Conservation (phyloP, 768 basidiomycete genomes). For the Macrolepiota albuminosa region DNA sequence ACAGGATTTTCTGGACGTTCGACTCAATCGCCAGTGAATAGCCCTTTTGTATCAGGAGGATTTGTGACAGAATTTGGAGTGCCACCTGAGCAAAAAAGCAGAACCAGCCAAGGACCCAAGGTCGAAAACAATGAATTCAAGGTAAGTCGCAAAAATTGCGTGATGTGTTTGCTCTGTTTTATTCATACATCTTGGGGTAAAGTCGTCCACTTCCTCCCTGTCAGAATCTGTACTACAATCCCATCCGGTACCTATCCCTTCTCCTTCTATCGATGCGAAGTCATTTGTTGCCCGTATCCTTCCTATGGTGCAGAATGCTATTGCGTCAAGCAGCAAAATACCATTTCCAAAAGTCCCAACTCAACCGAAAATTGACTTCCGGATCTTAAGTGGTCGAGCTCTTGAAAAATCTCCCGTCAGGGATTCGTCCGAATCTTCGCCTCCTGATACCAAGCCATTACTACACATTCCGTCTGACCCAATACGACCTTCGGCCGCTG, state of each 20-base stretch:
- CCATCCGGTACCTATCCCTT: neutral
- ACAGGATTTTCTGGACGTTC: neutral
- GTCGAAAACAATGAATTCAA: neutral
- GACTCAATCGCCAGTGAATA: conserved; percentile 22
- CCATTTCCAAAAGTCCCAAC: conserved; percentile 12
- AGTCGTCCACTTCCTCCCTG: neutral
- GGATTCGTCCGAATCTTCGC: conserved; percentile 16
- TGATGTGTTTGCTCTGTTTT: neutral
- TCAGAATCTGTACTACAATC: neutral
- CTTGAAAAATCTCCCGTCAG: conserved; percentile 16
- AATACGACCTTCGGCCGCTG: conserved; percentile 42
- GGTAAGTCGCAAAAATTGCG: conserved; percentile 4
- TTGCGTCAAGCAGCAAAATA: conserved; percentile 35
- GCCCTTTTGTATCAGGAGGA: conserved; percentile 49
- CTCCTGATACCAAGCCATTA: conserved; percentile 32
- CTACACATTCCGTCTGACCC: conserved; percentile 38
- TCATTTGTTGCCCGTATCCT: neutral
- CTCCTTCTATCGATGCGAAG: neutral
- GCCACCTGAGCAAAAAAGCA: neutral
- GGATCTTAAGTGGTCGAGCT: conserved; percentile 16
- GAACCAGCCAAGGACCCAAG: neutral
- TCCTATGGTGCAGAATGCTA: conserved; percentile 19
- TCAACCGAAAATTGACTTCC: neutral
- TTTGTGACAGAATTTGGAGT: conserved; percentile 42
- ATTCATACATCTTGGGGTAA: neutral